Evolutionary conservation across 768 basidiomycete species (phyloP).

Genomic region (Chalciporus chontae): DNA sequence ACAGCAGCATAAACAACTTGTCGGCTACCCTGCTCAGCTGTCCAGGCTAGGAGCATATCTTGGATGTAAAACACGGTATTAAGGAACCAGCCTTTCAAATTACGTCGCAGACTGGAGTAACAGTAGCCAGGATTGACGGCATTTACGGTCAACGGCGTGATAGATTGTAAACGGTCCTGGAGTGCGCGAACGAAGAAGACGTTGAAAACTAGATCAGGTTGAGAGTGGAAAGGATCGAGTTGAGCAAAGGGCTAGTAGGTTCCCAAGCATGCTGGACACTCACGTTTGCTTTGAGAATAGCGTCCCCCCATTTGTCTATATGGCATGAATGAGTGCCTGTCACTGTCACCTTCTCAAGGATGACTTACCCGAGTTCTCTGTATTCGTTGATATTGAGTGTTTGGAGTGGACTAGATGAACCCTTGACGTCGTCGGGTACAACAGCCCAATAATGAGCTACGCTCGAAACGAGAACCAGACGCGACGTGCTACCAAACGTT

Average conservation of each 20-base stretch:
- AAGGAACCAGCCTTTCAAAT: background rate
- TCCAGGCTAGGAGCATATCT: slow-evolving; percentile 15
- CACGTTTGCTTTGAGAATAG: slow-evolving; percentile 29
- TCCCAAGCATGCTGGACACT: background rate
- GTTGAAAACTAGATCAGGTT: slow-evolving; percentile 21
- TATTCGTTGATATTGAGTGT: slow-evolving; percentile 23
- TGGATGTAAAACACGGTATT: background rate
- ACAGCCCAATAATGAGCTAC: slow-evolving; percentile 19
- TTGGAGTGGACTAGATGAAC: slow-evolving; percentile 20
- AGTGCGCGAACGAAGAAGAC: slow-evolving; percentile 31
- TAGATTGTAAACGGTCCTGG: slow-evolving; percentile 15
- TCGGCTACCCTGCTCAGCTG: slow-evolving; percentile 33
- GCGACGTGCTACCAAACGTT: slow-evolving; percentile 17
- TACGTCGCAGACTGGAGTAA: slow-evolving; percentile 22
- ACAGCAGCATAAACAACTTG: slow-evolving; percentile 32
- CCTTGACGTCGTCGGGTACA: slow-evolving; percentile 19
- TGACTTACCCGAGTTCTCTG: slow-evolving; percentile 17
- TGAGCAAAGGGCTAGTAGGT: background rate
- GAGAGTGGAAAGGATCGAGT: background rate
- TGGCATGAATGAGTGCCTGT: background rate
- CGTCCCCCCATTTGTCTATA: slow-evolving; percentile 17
- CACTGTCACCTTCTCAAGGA: background rate
- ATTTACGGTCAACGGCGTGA: slow-evolving; percentile 22
- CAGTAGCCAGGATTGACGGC: slow-evolving; percentile 32
- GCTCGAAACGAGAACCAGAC: slow-evolving; percentile 33